Evolutionary conservation across 352 stramenopile genomes (phyloP).

Genomic region (Globisporangium uncinulatum): DNA sequence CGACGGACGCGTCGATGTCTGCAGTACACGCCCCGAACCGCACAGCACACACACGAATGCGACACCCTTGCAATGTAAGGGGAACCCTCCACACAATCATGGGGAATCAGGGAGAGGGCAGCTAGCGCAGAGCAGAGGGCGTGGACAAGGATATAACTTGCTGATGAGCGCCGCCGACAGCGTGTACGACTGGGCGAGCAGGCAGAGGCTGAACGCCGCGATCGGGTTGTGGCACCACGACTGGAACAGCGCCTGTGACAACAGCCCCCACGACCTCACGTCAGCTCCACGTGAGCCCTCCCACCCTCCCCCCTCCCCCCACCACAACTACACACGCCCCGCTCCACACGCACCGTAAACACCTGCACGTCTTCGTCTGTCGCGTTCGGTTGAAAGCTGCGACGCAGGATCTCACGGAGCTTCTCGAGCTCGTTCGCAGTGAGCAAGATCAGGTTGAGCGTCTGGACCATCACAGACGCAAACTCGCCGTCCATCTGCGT

Average conservation of each 20-base stretch:
- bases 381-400: constrained; percentile 66
- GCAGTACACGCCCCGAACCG: constrained; percentile 45
- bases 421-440: constrained; percentile 97
- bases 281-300: background rate
- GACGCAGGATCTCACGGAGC: constrained; percentile 68
- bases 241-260: constrained; percentile 60
- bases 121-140: background rate
- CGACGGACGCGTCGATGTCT: constrained; percentile 95
- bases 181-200: constrained; percentile 97
- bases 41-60: background rate
- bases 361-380: constrained; percentile 75
- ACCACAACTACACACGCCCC: background rate
- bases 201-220: constrained; percentile 96
- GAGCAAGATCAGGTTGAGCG: constrained; percentile 98
- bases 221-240: constrained; percentile 98
- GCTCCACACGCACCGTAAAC: constrained; percentile 44
- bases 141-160: constrained; percentile 87
- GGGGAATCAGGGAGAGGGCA: background rate
- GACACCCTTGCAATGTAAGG: constrained; percentile 27
- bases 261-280: constrained; percentile 1
- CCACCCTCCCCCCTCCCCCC: background rate
- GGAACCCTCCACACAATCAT: background rate
- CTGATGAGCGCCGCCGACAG: constrained; percentile 94
- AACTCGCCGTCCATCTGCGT: constrained; percentile 90
- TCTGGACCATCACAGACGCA: constrained; percentile 98